A percentile compares a stretch with the other conserved stretches of the same genome.
phyloP scores from a whole-genome alignment of 805 yeast species.

The Starmerella khaoyaiensis region DNA sequence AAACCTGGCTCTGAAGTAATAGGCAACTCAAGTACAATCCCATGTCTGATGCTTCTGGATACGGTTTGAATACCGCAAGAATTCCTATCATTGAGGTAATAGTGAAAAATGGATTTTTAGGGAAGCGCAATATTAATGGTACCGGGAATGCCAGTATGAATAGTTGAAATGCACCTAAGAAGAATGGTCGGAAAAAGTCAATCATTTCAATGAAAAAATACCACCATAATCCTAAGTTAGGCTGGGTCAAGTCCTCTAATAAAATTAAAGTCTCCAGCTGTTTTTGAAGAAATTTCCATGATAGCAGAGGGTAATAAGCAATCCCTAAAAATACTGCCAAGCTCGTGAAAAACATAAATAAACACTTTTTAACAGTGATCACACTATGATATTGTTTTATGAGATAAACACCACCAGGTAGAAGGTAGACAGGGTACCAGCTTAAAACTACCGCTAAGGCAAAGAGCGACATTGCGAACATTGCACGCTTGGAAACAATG shows the following conservation, averaged over 20 bases:
- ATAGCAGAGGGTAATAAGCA: slow-evolving; percentile 23
- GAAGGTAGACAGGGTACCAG: slow-evolving; percentile 46
- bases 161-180: slow-evolving; percentile 69
- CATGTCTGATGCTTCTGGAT: slow-evolving; percentile 73
- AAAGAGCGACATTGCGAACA: slow-evolving; percentile 39
- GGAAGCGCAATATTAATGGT: slow-evolving; percentile 64
- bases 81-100: slow-evolving; percentile 37
- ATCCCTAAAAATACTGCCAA: slow-evolving; percentile 17
- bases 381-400: not conserved
- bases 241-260: slow-evolving; percentile 54
- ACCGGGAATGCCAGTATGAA: slow-evolving; percentile 51
- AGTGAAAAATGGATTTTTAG: slow-evolving; percentile 47
- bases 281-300: slow-evolving; percentile 35
- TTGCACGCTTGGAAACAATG: slow-evolving; percentile 32
- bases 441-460: slow-evolving; percentile 55
- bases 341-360: slow-evolving; percentile 13
- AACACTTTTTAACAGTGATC: slow-evolving; percentile 8
- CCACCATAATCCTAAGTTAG: slow-evolving; percentile 98
- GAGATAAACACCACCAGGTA: slow-evolving; percentile 42
- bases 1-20: slow-evolving; percentile 35
- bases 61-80: slow-evolving; percentile 59
- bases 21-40: slow-evolving; percentile 42
- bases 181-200: slow-evolving; percentile 74
- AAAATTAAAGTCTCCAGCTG: slow-evolving; percentile 42
- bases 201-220: slow-evolving; percentile 93